Conservation (phyloP, 495 filamentous ascomycete species). For the Letharia lupina region DNA sequence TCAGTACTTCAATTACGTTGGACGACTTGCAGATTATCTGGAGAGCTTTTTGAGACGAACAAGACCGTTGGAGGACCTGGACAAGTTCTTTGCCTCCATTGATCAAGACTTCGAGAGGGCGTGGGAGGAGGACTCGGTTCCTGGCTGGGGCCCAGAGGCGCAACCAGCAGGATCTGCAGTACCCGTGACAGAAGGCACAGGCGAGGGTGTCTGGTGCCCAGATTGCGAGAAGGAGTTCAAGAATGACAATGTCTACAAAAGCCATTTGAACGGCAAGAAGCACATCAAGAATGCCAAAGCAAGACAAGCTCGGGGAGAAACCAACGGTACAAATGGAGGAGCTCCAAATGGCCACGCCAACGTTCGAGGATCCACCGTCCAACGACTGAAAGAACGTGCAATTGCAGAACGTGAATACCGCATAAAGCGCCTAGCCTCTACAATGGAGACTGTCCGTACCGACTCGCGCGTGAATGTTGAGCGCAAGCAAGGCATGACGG, state of each 20-base stretch:
- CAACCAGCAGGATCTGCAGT: slow-evolving; percentile 33
- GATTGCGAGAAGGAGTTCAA: slow-evolving; percentile 92
- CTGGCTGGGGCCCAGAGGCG: slow-evolving; percentile 66
- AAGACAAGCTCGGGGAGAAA: slow-evolving; percentile 37
- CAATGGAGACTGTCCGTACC: slow-evolving; percentile 69
- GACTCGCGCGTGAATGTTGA: slow-evolving; percentile 90
- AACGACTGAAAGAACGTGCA: slow-evolving; percentile 74
- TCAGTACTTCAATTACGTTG: slow-evolving; percentile 82
- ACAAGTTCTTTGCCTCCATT: slow-evolving; percentile 63
- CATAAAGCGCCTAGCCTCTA: slow-evolving; percentile 62
- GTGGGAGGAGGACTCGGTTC: slow-evolving; percentile 70
- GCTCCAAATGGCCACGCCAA: slow-evolving; percentile 23
- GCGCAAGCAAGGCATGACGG: slow-evolving; percentile 90
- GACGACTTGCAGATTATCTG: slow-evolving; percentile 68
- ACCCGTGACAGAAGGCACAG: slow-evolving; percentile 48
- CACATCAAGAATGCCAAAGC: slow-evolving; percentile 74
- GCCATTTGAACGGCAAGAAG: slow-evolving; percentile 82
- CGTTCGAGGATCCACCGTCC: slow-evolving; percentile 33
- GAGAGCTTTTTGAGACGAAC: slow-evolving; percentile 78
- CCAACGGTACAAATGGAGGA: slow-evolving; percentile 21
- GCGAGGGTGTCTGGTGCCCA: slow-evolving; percentile 73
- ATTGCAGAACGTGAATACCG: slow-evolving; percentile 85
- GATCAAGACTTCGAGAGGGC: slow-evolving; percentile 74
- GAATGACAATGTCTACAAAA: slow-evolving; percentile 89
- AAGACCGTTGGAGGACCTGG: slow-evolving; percentile 71